These are phyloP conservation scores for Irpex sp. DNA, from an alignment of 1,284 basidiomycete genomes.

Conservation along the genomic window DNA sequence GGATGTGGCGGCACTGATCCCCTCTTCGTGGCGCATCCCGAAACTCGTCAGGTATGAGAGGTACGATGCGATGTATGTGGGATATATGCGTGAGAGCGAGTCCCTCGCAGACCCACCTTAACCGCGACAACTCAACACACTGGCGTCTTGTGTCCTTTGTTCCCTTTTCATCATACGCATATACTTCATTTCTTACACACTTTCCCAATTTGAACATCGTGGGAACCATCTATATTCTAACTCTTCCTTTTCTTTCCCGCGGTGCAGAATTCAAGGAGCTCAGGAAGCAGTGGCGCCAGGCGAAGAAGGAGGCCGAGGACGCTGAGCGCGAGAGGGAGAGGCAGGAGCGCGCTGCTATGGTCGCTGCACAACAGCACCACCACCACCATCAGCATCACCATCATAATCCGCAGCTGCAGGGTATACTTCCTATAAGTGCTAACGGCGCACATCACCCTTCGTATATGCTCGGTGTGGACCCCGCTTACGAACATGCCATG, in stretches of 20 bases:
- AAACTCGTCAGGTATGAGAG: background rate
- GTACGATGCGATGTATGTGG: background rate
- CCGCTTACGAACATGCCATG: slow-evolving; percentile 5
- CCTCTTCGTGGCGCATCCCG: no score
- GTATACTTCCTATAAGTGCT: background rate
- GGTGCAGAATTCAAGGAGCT: slow-evolving; percentile 93
- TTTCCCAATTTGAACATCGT: slow-evolving; percentile 9
- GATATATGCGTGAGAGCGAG: background rate
- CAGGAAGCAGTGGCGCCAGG: slow-evolving; percentile 91
- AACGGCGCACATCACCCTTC: background rate
- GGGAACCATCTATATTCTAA: slow-evolving; percentile 1
- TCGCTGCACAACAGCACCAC: background rate
- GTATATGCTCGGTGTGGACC: background rate
- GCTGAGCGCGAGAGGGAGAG: slow-evolving; percentile 25
- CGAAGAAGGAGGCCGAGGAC: slow-evolving; percentile 72
- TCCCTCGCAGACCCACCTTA: background rate
- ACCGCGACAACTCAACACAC: background rate
- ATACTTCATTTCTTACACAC: slow-evolving; percentile 4
- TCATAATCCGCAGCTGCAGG: slow-evolving; percentile 5
- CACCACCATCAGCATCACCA: slow-evolving; percentile 2
- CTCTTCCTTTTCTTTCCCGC: slow-evolving; percentile 1
- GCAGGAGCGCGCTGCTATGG: slow-evolving; percentile 8
- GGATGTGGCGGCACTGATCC: no score
- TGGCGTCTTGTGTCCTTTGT: background rate
- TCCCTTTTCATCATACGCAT: background rate